Base-by-base conservation (phyloP, 106 monocot genomes). In the Agapanthus africanus region DNA sequence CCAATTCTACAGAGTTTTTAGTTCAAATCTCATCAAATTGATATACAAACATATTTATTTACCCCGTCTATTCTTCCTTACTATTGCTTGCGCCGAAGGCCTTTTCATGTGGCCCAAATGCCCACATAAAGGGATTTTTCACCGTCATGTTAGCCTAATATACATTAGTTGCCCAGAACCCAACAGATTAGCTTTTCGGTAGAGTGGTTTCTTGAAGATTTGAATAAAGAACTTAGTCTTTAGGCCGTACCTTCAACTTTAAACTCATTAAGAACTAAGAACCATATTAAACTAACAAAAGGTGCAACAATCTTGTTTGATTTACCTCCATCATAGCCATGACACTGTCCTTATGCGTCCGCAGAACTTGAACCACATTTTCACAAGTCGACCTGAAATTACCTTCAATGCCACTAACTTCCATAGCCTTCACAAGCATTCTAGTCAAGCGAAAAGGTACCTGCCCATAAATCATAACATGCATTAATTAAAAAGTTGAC, bases 311-410 rank as follows among this genome's bases (percentile, higher is more conserved):
- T 61, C 60, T 34, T 61, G 34, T 8, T 37, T n/a, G n/a, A n/a
- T n/a, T 82, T 69, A 95, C 95, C 92, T 99, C 97, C 97, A 99
- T 99, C 97, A 99, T 99, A 11, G 97, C 97, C 97, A 99, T 99
- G 23, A 99, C 97, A 70, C 97, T 92, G 35, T 99, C 97, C 68
- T 90, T 99, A 50, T 92, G 86, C 57, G 92, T 92, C 41, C 97
- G 83, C 19, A 99, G 87, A 63, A 92, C 97, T 77, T 99, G 97
- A 88, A 99, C 92, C 68, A 99, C 97, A 87, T 99, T 99, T 81
- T 99, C 97, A 77, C 97, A 99, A 19, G 97, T 99, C 22, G 89
- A 85, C 72, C 97, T 80, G 69, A 99, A 99, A 68, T 89, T 99
- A 35, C 97, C 97, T 79, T 99, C 97, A 70, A 99, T 99, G 34